Evolutionary conservation across 2,329 filamentous ascomycete genomes (phyloP).

Genomic region (Acephala macrosclerotiorum): DNA sequence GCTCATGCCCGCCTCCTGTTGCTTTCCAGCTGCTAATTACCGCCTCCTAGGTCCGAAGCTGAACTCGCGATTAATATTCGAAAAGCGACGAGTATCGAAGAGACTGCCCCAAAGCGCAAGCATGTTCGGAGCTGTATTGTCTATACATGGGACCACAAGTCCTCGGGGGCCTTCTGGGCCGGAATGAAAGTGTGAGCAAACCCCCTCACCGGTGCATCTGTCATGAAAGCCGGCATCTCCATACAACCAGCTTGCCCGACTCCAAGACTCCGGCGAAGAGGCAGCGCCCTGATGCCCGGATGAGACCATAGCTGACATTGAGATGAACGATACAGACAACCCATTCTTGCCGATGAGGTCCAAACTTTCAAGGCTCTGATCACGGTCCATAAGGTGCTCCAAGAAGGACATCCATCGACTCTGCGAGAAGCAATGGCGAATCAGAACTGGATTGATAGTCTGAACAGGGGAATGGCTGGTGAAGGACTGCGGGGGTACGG

Average conservation of each 20-base stretch:
- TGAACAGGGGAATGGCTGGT: constrained; percentile 82
- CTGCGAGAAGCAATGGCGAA: constrained; percentile 90
- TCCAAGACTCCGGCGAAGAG: neutral
- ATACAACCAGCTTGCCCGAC: neutral
- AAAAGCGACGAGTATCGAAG: constrained; percentile 73
- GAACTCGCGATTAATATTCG: constrained; percentile 75
- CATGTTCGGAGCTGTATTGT: constrained; percentile 98
- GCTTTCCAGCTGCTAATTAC: constrained; percentile 24
- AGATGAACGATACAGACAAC: constrained; percentile 68
- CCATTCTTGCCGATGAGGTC: constrained; percentile 97
- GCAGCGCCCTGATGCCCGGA: constrained; percentile 10
- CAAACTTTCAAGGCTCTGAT: constrained; percentile 99
- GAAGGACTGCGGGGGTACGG: constrained; percentile 91
- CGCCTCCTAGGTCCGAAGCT: constrained; percentile 63
- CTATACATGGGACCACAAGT: constrained; percentile 99
- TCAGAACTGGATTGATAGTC: constrained; percentile 88
- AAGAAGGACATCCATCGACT: constrained; percentile 91
- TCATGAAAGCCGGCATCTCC: neutral
- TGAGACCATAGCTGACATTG: constrained; percentile 20
- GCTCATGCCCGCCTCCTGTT: constrained; percentile 4
- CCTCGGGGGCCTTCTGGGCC: constrained; percentile 92
- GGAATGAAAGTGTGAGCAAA: constrained; percentile 92
- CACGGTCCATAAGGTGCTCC: constrained; percentile 95
- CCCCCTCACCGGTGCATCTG: neutral
- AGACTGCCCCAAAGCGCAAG: constrained; percentile 78